Evolutionary conservation across 176 grass and related monocot genomes (phyloP).

Genomic region (Aegilops umbellulata): DNA sequence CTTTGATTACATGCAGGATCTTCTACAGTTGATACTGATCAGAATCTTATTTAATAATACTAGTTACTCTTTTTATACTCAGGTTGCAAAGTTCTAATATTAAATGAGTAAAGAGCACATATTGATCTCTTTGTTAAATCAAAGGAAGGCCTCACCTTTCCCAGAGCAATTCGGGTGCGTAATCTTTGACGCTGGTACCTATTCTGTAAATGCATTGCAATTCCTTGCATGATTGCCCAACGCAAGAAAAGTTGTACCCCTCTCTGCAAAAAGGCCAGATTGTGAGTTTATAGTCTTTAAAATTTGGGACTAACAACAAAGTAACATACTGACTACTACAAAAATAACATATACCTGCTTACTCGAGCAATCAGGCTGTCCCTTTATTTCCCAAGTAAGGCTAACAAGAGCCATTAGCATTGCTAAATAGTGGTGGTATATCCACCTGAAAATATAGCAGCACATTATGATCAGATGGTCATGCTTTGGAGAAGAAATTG

Average conservation of each 20-base stretch:
- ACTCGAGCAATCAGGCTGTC: slow-evolving; percentile 82
- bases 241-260: slow-evolving; percentile 92
- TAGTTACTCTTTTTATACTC: not conserved
- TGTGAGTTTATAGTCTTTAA: slow-evolving; percentile 5
- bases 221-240: slow-evolving; percentile 98
- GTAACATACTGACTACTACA: not conserved
- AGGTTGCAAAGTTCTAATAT: not conserved
- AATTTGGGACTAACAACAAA: not conserved
- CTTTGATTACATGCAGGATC: not conserved
- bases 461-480: not conserved
- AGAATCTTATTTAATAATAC: not conserved
- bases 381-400: slow-evolving; percentile 97
- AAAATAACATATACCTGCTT: slow-evolving; percentile 64
- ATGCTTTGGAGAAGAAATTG: slow-evolving; percentile 3
- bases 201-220: slow-evolving; percentile 98
- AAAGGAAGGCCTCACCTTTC: slow-evolving; percentile 61
- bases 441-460: slow-evolving; percentile 71
- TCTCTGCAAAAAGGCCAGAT: slow-evolving; percentile 41
- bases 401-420: slow-evolving; percentile 97
- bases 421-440: slow-evolving; percentile 97
- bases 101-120: not conserved
- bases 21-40: not conserved
- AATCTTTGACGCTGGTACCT: slow-evolving; percentile 98
- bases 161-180: slow-evolving; percentile 92
- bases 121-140: not conserved